These are phyloP conservation scores for Phytophthora quininea DNA, from an alignment of 352 stramenopile genomes.

Conservation along the genomic window DNA sequence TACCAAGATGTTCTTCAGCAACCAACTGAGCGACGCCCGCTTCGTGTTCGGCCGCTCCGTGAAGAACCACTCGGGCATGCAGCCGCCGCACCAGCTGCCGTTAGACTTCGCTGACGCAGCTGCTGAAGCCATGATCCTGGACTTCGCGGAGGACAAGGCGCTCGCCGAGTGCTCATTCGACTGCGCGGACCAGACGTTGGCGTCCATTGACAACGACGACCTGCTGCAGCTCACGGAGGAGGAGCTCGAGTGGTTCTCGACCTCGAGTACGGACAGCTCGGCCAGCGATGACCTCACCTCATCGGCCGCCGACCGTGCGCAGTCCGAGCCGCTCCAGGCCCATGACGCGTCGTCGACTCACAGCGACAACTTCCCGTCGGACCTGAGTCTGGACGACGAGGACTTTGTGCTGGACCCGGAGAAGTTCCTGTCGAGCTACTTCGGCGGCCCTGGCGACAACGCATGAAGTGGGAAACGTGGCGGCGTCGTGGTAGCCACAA, in stretches of 20 bases:
- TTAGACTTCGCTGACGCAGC: slow-evolving; percentile 61
- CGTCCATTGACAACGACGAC: slow-evolving; percentile 83
- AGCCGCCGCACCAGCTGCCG: slow-evolving; percentile 43
- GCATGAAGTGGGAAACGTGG: slow-evolving; percentile 27
- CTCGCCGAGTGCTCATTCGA: slow-evolving; percentile 67
- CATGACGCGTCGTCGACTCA: slow-evolving; percentile 30
- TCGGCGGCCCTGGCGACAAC: slow-evolving; percentile 45
- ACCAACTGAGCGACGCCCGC: slow-evolving; percentile 36
- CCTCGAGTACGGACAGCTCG: slow-evolving; percentile 28
- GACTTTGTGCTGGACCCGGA: slow-evolving; percentile 88
- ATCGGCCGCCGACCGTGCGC: slow-evolving; percentile 5
- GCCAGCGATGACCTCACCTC: slow-evolving; percentile 10
- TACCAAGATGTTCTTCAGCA: slow-evolving; percentile 57
- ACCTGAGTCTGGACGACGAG: slow-evolving; percentile 62
- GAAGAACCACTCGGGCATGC: slow-evolving; percentile 32
- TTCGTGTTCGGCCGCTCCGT: slow-evolving; percentile 42
- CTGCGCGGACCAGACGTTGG: slow-evolving; percentile 61
- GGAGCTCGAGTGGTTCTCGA: slow-evolving; percentile 86
- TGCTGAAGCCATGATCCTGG: slow-evolving; percentile 66
- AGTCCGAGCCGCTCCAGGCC: slow-evolving; percentile 28
- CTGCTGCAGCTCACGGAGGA: slow-evolving; percentile 82
- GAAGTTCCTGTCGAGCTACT: slow-evolving; percentile 89
- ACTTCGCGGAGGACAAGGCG: slow-evolving; percentile 80
- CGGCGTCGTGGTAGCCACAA: slow-evolving; percentile 47
- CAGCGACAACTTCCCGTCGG: slow-evolving; percentile 34